Conservation (phyloP, 1,284 basidiomycete species). For the Pisolithus thermaeus region DNA sequence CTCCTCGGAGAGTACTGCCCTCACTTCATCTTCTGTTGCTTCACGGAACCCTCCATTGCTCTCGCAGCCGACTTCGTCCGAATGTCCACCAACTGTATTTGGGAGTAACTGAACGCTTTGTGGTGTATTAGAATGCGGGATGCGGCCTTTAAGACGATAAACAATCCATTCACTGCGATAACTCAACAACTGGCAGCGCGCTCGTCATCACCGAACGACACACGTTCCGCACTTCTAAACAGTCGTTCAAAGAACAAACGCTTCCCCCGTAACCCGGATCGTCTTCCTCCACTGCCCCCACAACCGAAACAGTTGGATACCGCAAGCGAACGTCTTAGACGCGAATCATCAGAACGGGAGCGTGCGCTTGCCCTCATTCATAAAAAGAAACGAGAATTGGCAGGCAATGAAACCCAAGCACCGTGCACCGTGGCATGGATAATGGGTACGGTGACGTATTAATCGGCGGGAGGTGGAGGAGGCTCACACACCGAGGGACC, state of each 20-base stretch:
- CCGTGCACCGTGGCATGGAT: conserved; percentile 48
- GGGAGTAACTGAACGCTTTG: too few species aligned
- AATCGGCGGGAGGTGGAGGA: conserved; percentile 67
- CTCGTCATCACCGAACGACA: conserved; percentile 12
- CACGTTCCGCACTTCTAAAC: conserved; percentile 9
- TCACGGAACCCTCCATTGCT: conserved; percentile 34
- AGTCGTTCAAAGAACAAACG: conserved; percentile 7
- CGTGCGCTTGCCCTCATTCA: conserved; percentile 64
- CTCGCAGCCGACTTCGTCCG: conserved; percentile 50
- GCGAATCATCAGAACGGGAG: conserved; percentile 68
- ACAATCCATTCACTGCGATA: conserved; percentile 71
- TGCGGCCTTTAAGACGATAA: conserved; percentile 50
- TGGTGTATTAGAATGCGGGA: conserved; percentile 48
- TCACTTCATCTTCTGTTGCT: conserved; percentile 65
- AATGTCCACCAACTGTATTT: too few species aligned
- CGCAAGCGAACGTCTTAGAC: conserved; percentile 48
- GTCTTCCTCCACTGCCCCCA: conserved; percentile 15
- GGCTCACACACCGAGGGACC: conserved; percentile 40
- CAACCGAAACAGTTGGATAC: conserved; percentile 35
- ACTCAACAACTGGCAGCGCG: conserved; percentile 54
- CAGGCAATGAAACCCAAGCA: conserved; percentile 66
- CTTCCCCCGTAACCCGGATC: conserved; percentile 9
- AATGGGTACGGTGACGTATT: conserved; percentile 62
- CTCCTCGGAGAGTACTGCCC: conserved; percentile 56
- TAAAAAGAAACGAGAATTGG: conserved; percentile 55